Conservation (phyloP, 768 basidiomycete species). For the Crucibulum laeve region DNA sequence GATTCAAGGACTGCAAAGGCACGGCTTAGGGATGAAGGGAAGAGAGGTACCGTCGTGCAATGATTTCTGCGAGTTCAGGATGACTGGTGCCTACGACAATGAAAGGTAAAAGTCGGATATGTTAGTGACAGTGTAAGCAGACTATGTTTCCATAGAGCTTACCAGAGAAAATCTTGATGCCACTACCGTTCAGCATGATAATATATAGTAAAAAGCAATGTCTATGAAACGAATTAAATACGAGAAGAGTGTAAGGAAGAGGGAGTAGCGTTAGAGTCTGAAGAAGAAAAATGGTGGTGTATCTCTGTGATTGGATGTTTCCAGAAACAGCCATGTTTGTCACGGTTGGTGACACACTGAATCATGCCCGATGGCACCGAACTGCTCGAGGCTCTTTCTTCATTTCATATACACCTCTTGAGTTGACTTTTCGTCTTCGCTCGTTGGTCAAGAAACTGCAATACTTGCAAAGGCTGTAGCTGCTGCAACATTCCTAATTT, state of each 20-base stretch:
- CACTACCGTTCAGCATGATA: conserved; percentile 49
- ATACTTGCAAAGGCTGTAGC: too few relatives aligned
- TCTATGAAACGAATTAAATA: conserved; percentile 15
- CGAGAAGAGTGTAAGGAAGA: conserved; percentile 7
- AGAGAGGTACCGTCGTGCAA: conserved; percentile 76
- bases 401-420: too few relatives aligned
- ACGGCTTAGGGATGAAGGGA: conserved; percentile 11
- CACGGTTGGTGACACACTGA: background rate
- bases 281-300: background rate
- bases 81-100: conserved; percentile 78
- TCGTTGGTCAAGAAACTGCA: too few relatives aligned
- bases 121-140: background rate
- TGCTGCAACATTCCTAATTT: too few relatives aligned
- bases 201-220: conserved; percentile 8
- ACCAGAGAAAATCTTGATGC: conserved; percentile 59
- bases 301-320: conserved; percentile 2
- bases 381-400: too few relatives aligned
- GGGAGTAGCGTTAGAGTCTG: conserved; percentile 3
- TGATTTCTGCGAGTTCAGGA: conserved; percentile 90
- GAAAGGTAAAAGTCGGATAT: background rate
- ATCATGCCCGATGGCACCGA: background rate
- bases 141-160: conserved; percentile 7
- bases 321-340: background rate
- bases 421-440: too few relatives aligned
- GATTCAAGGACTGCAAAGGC: conserved; percentile 10